Evolutionary conservation across 2,329 filamentous ascomycete genomes (phyloP).

Genomic region (Cercospora citrullina): DNA sequence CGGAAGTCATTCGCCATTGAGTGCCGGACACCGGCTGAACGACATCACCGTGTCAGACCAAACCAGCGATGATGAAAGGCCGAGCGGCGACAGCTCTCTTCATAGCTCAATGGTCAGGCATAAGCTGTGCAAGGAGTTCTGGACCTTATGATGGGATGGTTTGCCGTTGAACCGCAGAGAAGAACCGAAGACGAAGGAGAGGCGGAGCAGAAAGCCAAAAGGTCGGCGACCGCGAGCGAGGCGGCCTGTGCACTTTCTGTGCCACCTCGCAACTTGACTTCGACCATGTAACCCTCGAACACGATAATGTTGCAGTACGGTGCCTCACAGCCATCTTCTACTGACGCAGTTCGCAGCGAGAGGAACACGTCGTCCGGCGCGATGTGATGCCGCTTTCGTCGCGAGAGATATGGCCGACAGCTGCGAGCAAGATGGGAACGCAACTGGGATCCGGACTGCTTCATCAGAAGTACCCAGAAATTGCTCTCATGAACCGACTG

Average conservation of each 20-base stretch:
- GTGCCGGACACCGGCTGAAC: background rate
- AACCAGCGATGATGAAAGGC: no score
- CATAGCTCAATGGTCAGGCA: no score
- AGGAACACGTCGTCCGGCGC: background rate
- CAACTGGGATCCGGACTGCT: background rate
- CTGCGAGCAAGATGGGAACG: background rate
- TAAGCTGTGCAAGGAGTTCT: no score
- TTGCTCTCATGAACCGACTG: background rate
- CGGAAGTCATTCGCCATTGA: background rate
- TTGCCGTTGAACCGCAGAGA: background rate
- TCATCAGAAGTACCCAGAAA: background rate
- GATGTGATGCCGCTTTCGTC: background rate
- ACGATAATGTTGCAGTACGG: background rate
- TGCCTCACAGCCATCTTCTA: background rate
- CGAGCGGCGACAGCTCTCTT: no score
- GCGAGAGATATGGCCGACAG: background rate
- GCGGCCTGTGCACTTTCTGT: background rate
- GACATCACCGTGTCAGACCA: background rate
- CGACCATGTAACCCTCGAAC: background rate
- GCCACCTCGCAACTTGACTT: background rate
- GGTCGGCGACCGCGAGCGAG: background rate
- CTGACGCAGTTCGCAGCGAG: background rate
- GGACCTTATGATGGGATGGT: background rate
- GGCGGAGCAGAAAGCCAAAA: background rate
- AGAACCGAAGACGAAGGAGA: background rate